phyloP scores from a whole-genome alignment of 1,284 basidiomycete species.

The Trametes pubescens region DNA sequence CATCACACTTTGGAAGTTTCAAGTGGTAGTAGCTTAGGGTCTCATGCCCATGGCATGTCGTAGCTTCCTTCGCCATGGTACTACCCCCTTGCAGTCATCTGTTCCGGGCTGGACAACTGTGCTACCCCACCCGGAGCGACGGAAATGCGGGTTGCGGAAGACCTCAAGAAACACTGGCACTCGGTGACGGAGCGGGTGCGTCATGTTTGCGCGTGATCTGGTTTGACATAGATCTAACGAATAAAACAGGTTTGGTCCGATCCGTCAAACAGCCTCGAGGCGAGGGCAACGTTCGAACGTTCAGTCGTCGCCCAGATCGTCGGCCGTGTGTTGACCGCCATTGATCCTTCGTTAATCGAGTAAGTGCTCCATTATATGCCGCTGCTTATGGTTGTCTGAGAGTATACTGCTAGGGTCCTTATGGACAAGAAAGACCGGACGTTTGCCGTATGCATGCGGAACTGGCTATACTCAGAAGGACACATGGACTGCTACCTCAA shows the following conservation, averaged over 20 bases:
- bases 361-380: background rate
- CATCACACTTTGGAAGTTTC: background rate
- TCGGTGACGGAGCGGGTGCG: slow-evolving; percentile 12
- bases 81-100: slow-evolving; percentile 16
- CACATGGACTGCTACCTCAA: background rate
- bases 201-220: background rate
- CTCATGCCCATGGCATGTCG: too few species aligned
- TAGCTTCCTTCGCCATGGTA: slow-evolving; percentile 14
- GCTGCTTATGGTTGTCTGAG: background rate
- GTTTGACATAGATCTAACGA: background rate
- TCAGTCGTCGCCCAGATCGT: slow-evolving; percentile 7
- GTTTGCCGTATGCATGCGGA: slow-evolving; percentile 5
- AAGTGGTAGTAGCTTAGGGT: background rate
- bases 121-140: slow-evolving; percentile 4
- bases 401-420: background rate
- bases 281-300: slow-evolving; percentile 7
- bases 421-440: background rate
- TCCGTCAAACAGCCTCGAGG: slow-evolving; percentile 8
- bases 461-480: slow-evolving; percentile 4
- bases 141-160: slow-evolving; percentile 13
- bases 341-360: slow-evolving; percentile 20
- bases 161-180: slow-evolving; percentile 18
- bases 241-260: slow-evolving; percentile 17
- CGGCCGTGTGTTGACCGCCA: background rate
- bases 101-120: slow-evolving; percentile 6